Percentiles rank a stretch among this genome's conserved stretches.
These are phyloP conservation scores for Podila clonocystis DNA, from an alignment of 192 early-diverging fungal genomes.

Conservation along the genomic window DNA sequence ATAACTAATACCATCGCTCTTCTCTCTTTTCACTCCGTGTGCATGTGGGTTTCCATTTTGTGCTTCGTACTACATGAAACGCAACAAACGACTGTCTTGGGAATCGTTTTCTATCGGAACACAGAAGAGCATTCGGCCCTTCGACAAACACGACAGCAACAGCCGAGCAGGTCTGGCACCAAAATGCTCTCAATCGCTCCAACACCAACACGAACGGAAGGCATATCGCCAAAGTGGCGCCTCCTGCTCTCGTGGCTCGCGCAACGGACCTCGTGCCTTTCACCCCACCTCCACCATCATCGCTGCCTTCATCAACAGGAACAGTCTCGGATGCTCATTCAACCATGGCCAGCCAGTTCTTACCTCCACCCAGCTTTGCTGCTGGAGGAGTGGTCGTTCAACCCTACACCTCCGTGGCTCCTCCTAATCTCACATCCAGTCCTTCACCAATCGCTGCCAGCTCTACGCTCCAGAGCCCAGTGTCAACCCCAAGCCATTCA, in stretches of 20 bases:
- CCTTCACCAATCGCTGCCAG: not conserved
- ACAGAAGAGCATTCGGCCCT: not conserved
- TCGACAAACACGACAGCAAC: not conserved
- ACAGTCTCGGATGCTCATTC: not conserved
- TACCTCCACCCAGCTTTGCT: not conserved
- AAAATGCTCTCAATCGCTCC: not conserved
- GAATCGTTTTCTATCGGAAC: not conserved
- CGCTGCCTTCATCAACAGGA: not conserved
- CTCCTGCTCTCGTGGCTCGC: not conserved
- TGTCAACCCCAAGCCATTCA: not conserved
- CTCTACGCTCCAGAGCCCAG: not conserved
- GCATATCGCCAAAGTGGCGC: not conserved
- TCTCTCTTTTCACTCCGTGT: not conserved
- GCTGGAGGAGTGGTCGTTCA: not conserved
- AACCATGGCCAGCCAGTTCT: not conserved
- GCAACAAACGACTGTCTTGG: not conserved
- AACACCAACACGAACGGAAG: not conserved
- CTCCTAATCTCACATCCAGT: not conserved
- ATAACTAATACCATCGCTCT: not conserved
- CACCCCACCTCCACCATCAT: not conserved
- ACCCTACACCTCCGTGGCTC: too few relatives aligned
- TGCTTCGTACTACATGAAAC: not conserved
- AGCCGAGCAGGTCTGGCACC: not conserved
- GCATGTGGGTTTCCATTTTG: not conserved
- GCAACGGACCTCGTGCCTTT: not conserved